These are phyloP conservation scores for Penicillium brevicompactum DNA, from an alignment of 2,329 filamentous ascomycete species.

Conservation along the genomic window DNA sequence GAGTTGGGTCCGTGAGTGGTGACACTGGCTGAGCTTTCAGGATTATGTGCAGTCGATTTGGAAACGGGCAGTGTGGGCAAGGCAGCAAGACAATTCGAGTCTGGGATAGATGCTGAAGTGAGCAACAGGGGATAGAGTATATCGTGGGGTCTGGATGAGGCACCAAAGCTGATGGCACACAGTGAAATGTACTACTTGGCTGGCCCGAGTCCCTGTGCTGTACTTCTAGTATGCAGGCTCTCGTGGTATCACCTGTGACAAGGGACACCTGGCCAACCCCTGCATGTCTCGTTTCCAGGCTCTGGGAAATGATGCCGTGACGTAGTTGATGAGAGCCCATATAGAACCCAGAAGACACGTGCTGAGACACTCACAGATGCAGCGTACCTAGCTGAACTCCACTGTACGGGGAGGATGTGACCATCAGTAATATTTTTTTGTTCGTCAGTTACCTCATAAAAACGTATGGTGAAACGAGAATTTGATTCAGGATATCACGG, in stretches of 20 bases:
- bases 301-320: no score
- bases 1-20: not conserved
- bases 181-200: not conserved
- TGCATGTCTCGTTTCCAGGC: not conserved
- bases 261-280: not conserved
- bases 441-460: no score
- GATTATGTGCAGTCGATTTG: not conserved
- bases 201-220: not conserved
- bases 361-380: no score
- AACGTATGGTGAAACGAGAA: not conserved
- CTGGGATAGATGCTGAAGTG: not conserved
- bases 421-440: no score
- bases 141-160: no score
- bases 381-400: no score
- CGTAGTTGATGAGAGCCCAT: no score
- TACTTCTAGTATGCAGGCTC: not conserved
- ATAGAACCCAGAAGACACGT: no score
- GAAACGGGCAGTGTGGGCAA: not conserved
- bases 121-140: not conserved
- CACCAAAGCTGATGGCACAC: not conserved
- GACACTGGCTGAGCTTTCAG: not conserved
- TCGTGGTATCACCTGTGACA: conserved; percentile 7
- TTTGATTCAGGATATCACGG: conserved; percentile 5
- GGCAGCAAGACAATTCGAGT: not conserved
- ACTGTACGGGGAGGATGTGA: no score